A percentile compares a stretch with the other conserved stretches of the same genome.
Conservation (phyloP, 2,329 filamentous ascomycete genomes). For the Neofusicoccum ribis region DNA sequence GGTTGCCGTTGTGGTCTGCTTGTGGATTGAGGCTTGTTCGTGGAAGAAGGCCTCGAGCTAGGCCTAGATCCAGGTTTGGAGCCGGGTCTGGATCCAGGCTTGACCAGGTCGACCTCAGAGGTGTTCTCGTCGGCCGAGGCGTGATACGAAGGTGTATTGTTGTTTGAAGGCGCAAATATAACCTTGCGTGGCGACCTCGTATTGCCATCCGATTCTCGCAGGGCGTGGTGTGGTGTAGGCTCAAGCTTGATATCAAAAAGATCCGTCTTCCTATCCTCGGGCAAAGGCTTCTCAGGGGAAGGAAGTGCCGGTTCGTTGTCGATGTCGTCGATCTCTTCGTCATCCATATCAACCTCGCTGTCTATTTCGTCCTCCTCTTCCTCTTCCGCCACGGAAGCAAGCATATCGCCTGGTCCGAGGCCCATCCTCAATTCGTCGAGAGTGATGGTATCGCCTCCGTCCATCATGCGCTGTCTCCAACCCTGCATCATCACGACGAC, state of each 20-base stretch:
- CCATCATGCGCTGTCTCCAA: conserved; percentile 81
- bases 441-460: conserved; percentile 68
- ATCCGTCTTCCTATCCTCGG: conserved; percentile 27
- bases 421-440: conserved; percentile 63
- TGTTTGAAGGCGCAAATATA: conserved; percentile 34
- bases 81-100: conserved; percentile 1
- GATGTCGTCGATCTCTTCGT: conserved; percentile 15
- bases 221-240: conserved; percentile 29
- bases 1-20: not conserved
- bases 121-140: conserved; percentile 37
- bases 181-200: conserved; percentile 38
- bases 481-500: conserved; percentile 87
- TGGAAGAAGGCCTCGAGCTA: conserved; percentile 24
- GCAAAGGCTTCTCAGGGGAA: conserved; percentile 25
- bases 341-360: conserved; percentile 25
- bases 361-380: conserved; percentile 32
- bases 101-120: conserved; percentile 32
- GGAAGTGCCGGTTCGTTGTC: conserved; percentile 26
- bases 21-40: conserved; percentile 19
- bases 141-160: conserved; percentile 30
- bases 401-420: conserved; percentile 54
- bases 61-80: conserved; percentile 13
- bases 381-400: conserved; percentile 33
- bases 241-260: conserved; percentile 38
- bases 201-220: conserved; percentile 39